Conservation (phyloP, 805 yeast genomes). For the Metschnikowia aberdeeniae region DNA sequence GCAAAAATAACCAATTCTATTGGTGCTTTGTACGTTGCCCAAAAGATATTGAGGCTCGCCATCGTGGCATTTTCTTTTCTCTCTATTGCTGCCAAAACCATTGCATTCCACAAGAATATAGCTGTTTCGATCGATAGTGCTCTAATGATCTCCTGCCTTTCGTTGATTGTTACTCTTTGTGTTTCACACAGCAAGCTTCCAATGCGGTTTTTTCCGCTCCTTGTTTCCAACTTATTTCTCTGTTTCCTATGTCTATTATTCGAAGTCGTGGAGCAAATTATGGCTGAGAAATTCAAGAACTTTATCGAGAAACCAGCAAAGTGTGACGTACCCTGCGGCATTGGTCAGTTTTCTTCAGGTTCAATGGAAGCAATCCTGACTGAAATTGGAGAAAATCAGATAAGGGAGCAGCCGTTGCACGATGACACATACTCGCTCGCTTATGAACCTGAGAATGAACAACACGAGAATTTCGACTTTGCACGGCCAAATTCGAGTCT, state of each 20-base stretch:
- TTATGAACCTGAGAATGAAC: neutral
- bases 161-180: neutral
- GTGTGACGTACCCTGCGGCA: neutral
- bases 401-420: neutral
- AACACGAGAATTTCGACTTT: neutral
- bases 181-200: conserved; percentile 1
- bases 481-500: neutral
- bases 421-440: neutral
- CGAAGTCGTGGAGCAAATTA: neutral
- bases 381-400: too few species aligned
- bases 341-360: neutral
- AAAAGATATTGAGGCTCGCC: neutral
- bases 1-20: neutral
- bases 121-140: conserved; percentile 1
- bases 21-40: neutral
- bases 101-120: neutral
- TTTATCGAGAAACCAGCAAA: neutral
- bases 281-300: neutral
- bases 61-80: neutral
- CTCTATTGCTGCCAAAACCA: neutral
- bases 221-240: neutral
- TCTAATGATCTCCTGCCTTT: neutral
- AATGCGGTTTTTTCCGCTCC: neutral
- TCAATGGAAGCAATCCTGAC: too few species aligned
- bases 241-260: conserved; percentile 1